Evolutionary conservation across 805 yeast species (phyloP), one percentile per base, ranked within the genome.

Genomic region (Candida golubevii): DNA sequence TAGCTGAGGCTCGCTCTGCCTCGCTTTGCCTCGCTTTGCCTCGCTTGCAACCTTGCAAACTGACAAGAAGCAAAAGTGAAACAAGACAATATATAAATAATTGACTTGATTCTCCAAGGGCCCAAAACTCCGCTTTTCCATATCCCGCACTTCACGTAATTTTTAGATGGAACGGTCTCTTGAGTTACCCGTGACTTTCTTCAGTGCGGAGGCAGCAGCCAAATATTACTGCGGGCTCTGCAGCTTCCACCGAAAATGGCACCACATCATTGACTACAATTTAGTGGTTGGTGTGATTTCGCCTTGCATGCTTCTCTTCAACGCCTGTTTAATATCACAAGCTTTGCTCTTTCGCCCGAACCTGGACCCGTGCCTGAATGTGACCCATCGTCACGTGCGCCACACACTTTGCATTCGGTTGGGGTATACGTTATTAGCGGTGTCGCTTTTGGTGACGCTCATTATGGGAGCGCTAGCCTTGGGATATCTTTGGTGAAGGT

Each of bases 281-380:
- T 36, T 50, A 42, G 42, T 29, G 5, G 45, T 39, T 12, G 54
- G 54, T 9, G 6, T 39, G 15, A 7, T 46, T 4, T 48, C 50
- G 39, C 54, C 54, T 10, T 38, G 33, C 26, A 37, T 50, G n/a
- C 44, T 48, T 45, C 36, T 48, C 7, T 23, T 48, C 32, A 48
- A 50, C 26, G 23, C 14, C 2, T 37, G 15, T 14, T 36, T 46
- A 10, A 10, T 43, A 11, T 9, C 35, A 9, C 48, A 45, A 29
- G 51, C 44, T 11, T 29, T 47, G 11, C 7, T 32, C 6, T 36
- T 34, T 26, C 35, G 35, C 26, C 9, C 33, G 27, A 46, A 41
- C n/a, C 35, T 35, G 6, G 44, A 41, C 29, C 42, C 45, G n/a
- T 47, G 51, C 31, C 28, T 37, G 35, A 44, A 44, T 36, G 34